Conservation (phyloP, 1,284 basidiomycete genomes). For the Papiliotrema fonsecae region DNA sequence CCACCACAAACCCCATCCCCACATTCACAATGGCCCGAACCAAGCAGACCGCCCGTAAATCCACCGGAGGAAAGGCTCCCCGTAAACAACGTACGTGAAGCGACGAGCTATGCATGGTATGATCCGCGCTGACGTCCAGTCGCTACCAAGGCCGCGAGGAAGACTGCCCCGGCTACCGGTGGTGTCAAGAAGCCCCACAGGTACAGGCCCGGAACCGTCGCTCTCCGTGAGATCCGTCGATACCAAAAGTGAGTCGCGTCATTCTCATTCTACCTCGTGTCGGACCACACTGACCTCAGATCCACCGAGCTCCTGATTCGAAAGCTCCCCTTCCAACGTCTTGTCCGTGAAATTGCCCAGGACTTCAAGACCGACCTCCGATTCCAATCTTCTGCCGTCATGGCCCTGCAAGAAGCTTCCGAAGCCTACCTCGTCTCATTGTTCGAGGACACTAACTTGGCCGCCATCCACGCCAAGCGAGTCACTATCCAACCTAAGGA, state of each 20-base stretch:
- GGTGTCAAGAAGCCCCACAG: constrained; percentile 61
- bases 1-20: constrained; percentile 4
- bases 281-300: constrained; percentile 12
- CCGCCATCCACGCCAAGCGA: constrained; percentile 54
- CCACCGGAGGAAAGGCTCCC: constrained; percentile 56
- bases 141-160: constrained; percentile 52
- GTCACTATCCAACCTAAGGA: constrained; percentile 65
- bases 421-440: constrained; percentile 56
- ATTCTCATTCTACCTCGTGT: not conserved
- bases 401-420: constrained; percentile 67
- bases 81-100: constrained; percentile 49
- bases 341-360: constrained; percentile 76
- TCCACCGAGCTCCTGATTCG: constrained; percentile 53
- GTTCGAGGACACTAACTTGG: constrained; percentile 35
- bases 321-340: constrained; percentile 56
- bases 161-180: constrained; percentile 51
- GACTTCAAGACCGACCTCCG: constrained; percentile 61
- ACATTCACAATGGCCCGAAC: constrained; percentile 41
- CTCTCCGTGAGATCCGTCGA: constrained; percentile 55
- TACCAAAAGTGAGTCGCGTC: constrained; percentile 49
- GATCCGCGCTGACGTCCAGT: constrained; percentile 16
- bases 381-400: constrained; percentile 58
- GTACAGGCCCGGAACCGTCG: constrained; percentile 56
- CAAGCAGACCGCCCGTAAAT: constrained; percentile 60
- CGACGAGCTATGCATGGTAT: not conserved